Percentiles rank a stretch among this genome's conserved stretches.
phyloP scores from a whole-genome alignment of 2,329 filamentous ascomycete species.

The Lecanosticta acicola region DNA sequence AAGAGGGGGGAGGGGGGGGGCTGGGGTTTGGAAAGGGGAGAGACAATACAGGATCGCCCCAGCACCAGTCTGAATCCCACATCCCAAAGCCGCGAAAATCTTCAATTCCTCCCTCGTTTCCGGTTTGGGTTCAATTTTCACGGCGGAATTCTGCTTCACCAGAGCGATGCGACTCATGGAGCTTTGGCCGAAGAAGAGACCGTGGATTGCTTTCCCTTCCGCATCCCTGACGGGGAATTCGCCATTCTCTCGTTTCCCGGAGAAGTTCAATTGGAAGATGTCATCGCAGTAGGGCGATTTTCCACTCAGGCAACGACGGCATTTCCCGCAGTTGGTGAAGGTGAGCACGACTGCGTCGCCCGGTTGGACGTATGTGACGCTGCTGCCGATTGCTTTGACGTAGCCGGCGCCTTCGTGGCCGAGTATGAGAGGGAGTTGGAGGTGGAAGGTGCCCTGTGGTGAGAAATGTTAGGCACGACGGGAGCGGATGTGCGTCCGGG shows the following conservation, averaged over 20 bases:
- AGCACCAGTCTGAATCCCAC: conserved; percentile 24
- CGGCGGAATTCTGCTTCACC: conserved; percentile 15
- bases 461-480: no score
- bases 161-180: conserved; percentile 19
- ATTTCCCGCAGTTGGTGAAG: conserved; percentile 17
- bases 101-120: conserved; percentile 18
- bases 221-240: conserved; percentile 10
- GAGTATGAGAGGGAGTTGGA: conserved; percentile 22
- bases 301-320: conserved; percentile 13
- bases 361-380: conserved; percentile 11
- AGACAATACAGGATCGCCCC: conserved; percentile 22
- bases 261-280: conserved; percentile 16
- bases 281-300: conserved; percentile 18
- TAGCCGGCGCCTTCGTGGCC: conserved; percentile 23
- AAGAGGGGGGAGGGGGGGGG: no score
- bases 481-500: no score
- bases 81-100: conserved; percentile 19
- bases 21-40: no score
- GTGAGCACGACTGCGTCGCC: conserved; percentile 18
- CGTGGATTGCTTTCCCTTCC: conserved; percentile 11
- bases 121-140: conserved; percentile 11
- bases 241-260: conserved; percentile 6
- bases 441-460: conserved; percentile 18
- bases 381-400: conserved; percentile 10
- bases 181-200: conserved; percentile 22